phyloP scores from a whole-genome alignment of 2,329 filamentous ascomycete species.

The Xylariaceae sp. region DNA sequence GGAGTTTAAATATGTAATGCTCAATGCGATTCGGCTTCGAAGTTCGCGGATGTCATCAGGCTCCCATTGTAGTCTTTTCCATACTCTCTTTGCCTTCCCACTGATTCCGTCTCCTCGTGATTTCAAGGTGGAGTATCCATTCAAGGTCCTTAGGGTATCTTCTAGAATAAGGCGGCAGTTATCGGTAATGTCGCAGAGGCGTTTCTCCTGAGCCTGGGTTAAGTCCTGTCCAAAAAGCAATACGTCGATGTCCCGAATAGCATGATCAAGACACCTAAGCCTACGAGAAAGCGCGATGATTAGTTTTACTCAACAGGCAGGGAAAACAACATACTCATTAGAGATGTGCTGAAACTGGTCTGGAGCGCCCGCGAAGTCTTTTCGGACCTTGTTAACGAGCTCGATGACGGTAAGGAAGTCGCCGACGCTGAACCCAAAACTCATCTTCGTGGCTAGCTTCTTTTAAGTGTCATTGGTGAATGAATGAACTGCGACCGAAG shows the following conservation, averaged over 20 bases:
- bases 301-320: background rate
- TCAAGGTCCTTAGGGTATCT: background rate
- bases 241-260: background rate
- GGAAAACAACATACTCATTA: background rate
- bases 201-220: background rate
- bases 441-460: too few species aligned
- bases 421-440: conserved; percentile 45
- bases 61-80: background rate
- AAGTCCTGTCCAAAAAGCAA: background rate
- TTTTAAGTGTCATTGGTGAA: too few species aligned
- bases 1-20: background rate
- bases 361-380: conserved; percentile 38
- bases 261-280: background rate
- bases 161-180: background rate
- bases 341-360: conserved; percentile 30
- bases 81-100: background rate
- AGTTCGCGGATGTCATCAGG: background rate
- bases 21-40: background rate
- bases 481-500: too few species aligned
- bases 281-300: background rate
- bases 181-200: background rate
- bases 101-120: background rate
- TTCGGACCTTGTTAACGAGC: conserved; percentile 37
- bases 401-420: conserved; percentile 43
- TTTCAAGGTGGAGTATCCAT: background rate